A percentile compares a stretch with the other conserved stretches of the same genome.
Evolutionary conservation across 2,329 filamentous ascomycete species (phyloP).

Genomic region (Periconia sp.): DNA sequence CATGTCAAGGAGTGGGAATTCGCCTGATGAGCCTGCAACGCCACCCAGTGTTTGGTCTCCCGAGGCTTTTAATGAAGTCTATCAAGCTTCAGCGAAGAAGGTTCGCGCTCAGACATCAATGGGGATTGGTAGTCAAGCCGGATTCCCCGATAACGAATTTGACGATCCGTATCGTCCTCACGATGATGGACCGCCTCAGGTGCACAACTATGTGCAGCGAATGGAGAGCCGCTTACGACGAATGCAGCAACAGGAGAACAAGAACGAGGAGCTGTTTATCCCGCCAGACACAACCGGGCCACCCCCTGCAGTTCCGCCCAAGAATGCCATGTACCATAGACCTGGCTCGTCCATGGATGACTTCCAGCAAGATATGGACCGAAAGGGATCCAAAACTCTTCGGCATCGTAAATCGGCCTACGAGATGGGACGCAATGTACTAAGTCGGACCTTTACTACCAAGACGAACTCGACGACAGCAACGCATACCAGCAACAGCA

Average conservation of each 20-base stretch:
- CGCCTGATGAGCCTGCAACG: conserved; percentile 61
- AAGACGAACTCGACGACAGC: conserved; percentile 81
- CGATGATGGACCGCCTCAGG: conserved; percentile 68
- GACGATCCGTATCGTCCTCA: conserved; percentile 50
- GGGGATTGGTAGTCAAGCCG: conserved; percentile 63
- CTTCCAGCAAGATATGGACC: conserved; percentile 30
- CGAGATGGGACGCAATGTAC: conserved; percentile 72
- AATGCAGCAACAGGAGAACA: conserved; percentile 62
- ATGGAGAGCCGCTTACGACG: conserved; percentile 85
- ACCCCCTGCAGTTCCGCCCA: conserved; percentile 68
- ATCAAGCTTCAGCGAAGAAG: conserved; percentile 48
- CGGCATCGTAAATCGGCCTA: conserved; percentile 76
- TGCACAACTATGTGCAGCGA: conserved; percentile 85
- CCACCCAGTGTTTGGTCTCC: conserved; percentile 84
- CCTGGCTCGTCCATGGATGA: conserved; percentile 46
- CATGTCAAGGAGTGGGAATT: conserved; percentile 59
- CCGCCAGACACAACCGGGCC: conserved; percentile 49
- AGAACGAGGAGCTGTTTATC: conserved; percentile 58
- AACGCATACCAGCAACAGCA: conserved; percentile 72
- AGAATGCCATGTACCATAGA: conserved; percentile 53
- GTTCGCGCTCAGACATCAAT: conserved; percentile 71
- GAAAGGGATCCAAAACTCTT: conserved; percentile 46
- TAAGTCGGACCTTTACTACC: conserved; percentile 83
- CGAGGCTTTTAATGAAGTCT: conserved; percentile 75
- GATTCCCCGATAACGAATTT: conserved; percentile 58